These are phyloP conservation scores for Yarrowia sp. DNA, from an alignment of 805 yeast genomes.

Conservation along the genomic window DNA sequence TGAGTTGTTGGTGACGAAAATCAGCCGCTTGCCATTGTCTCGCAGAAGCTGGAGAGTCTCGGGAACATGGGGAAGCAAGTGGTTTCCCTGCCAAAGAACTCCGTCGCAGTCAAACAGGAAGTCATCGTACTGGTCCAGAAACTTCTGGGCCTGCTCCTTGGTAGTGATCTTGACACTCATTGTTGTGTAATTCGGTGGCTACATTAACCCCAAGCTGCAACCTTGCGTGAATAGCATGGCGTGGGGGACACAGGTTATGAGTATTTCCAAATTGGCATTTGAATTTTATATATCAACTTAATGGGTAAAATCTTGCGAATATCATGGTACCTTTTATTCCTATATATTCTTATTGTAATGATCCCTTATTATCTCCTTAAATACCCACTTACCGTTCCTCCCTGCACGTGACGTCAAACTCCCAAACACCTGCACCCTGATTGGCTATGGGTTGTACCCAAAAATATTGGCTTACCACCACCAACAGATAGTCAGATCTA, in stretches of 20 bases:
- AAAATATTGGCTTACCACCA: slow-evolving; percentile 23
- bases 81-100: slow-evolving; percentile 89
- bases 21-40: slow-evolving; percentile 55
- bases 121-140: slow-evolving; percentile 70
- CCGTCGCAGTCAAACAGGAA: slow-evolving; percentile 97
- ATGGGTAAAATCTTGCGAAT: not conserved
- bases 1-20: slow-evolving; percentile 94
- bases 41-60: slow-evolving; percentile 70
- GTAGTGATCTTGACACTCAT: slow-evolving; percentile 31
- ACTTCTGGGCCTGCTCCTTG: slow-evolving; percentile 37
- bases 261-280: too few relatives aligned
- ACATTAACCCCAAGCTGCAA: not conserved
- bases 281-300: not conserved
- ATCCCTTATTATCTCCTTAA: not conserved
- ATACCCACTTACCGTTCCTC: not conserved
- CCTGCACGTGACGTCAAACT: slow-evolving; percentile 3
- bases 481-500: slow-evolving; percentile 22
- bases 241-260: slow-evolving; percentile 3
- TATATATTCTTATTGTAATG: not conserved
- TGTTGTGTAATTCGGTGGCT: not conserved
- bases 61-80: slow-evolving; percentile 67
- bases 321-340: not conserved
- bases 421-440: slow-evolving; percentile 25
- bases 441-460: slow-evolving; percentile 22
- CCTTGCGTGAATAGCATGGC: slow-evolving; percentile 1